Base-by-base conservation (phyloP, 148 eudicot genomes). In the Diospyros lotus region DNA sequence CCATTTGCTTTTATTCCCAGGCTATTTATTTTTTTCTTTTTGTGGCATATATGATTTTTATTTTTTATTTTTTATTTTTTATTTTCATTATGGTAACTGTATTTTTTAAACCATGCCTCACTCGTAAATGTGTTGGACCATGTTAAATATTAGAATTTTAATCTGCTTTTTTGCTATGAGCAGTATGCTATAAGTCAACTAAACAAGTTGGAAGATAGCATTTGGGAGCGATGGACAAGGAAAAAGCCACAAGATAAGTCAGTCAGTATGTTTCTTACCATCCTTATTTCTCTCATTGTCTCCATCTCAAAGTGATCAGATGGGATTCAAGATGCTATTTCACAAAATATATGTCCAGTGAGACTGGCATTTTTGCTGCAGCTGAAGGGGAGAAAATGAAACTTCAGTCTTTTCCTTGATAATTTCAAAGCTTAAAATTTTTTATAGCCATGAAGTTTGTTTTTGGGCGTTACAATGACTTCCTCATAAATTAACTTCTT, bases 141-240 rank as follows among this genome's bases (percentile, higher is more conserved):
- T 54, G 42, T 45, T 3, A 15, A 50, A n/a, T 2, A 40, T 1
- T 58, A 17, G 43, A 51, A 53, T 13, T 6, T 61, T n/a, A 28
- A 28, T 28, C 28, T 28, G 28, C 28, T 28, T 28, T 28, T 28
- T 28, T 28, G n/a, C 15, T 44, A 3, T 48, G 44, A 60, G 79
- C 87, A 96, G 99, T 93, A 96, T 84, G 99, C 90, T 41, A 86
- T 91, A 70, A 89, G 85, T 82, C 99, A 96, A 75, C 88, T 96
- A 74, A 87, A 83, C 81, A 96, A 87, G 82, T 80, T 96, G 90
- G 99, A 96, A 88, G 99, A 93, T 78, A 93, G 94, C 86, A 91
- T 93, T 75, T 89, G 91, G 79, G 94, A 88, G 71, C 87, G 86
- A 45, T 96, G 99, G 99, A 85, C 81, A 61, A 91, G 83, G 84